A percentile compares a stretch with the other conserved stretches of the same genome.
Evolutionary conservation across 2,329 filamentous ascomycete genomes (phyloP).

Genomic region (Aureobasidium sp.): DNA sequence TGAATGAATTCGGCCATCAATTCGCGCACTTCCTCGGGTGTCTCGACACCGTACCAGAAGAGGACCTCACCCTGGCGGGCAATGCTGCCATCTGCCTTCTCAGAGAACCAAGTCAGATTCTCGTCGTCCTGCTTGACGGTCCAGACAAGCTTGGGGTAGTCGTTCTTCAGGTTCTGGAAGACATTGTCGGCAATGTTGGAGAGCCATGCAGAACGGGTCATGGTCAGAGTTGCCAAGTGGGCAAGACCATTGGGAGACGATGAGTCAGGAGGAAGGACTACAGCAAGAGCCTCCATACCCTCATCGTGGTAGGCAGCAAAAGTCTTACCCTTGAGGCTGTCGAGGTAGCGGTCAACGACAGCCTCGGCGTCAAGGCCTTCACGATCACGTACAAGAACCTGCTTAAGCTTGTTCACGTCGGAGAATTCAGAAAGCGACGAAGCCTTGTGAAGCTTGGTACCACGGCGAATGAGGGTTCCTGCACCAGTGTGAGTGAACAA

Average conservation of each 20-base stretch:
- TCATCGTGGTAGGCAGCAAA: slow-evolving; percentile 97
- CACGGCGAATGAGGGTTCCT: slow-evolving; percentile 84
- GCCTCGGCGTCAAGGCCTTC: slow-evolving; percentile 74
- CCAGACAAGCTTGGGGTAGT: slow-evolving; percentile 86
- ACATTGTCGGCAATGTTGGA: slow-evolving; percentile 94
- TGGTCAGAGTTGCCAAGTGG: slow-evolving; percentile 82
- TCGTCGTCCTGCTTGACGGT: slow-evolving; percentile 95
- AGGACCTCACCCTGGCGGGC: slow-evolving; percentile 74
- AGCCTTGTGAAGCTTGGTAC: slow-evolving; percentile 77
- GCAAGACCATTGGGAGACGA: slow-evolving; percentile 62
- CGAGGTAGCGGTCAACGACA: slow-evolving; percentile 79
- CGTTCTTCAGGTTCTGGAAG: slow-evolving; percentile 87
- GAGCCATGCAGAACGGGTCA: slow-evolving; percentile 90
- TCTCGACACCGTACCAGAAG: slow-evolving; percentile 91
- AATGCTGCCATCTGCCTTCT: slow-evolving; percentile 90
- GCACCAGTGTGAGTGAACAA: slow-evolving; percentile 94
- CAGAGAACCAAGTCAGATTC: slow-evolving; percentile 97
- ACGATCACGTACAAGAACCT: slow-evolving; percentile 72
- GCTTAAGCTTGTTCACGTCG: slow-evolving; percentile 70
- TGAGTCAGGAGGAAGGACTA: slow-evolving; percentile 70
- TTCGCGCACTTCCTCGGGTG: slow-evolving; percentile 70
- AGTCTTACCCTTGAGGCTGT: slow-evolving; percentile 65
- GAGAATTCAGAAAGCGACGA: slow-evolving; percentile 66
- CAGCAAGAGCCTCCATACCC: slow-evolving; percentile 82
- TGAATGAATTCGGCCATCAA: slow-evolving; percentile 80